Evolutionary conservation across 1,139 yeast species (phyloP), one percentile per base, ranked within the genome.

Genomic region (Pichia terricola): DNA sequence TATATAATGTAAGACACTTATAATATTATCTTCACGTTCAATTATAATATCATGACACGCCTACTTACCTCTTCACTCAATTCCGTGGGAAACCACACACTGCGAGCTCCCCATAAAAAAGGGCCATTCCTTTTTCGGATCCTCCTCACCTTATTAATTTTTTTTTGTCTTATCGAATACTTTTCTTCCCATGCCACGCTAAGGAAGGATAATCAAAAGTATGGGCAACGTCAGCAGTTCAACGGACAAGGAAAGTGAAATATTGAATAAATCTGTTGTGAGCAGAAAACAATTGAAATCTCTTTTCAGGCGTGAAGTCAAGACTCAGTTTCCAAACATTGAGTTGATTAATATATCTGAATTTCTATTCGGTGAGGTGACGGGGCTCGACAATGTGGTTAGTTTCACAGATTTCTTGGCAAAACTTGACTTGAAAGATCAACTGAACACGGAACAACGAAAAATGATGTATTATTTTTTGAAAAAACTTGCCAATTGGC

Each of bases 311-410:
- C 40, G 35, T 28, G n/a, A 34, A 8, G 46, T 38, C 3, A 46
- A 40, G 36, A 34, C 28, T 1, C 33, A 39, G 2, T 9, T 43
- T 2, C 28, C 32, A 2, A 46, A 46, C 34, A 31, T 43, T 11
- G 49, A 46, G 30, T 38, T 46, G 11, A 46, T 46, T 2, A 41
- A 37, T 10, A 41, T 46, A 7, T 46, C 49, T 11, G 34, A 36
- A 5, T 39, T 32, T 26, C 26, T 43, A 4, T 46, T 46, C 28
- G 46, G 45, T 2, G 25, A 35, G 5, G 34, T 46, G 7, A 38
- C 30, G 10, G 44, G 38, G 26, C 28, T 46, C n/a, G 33, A 42
- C 16, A 41, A 42, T 16, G 34, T 26, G 2, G 37, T 46, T 4
- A 7, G 34, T 4, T 46, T 32, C 31, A 38, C 35, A 3, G 16